phyloP scores from a whole-genome alignment of 345 rosid genomes.

The Brassica rapa region DNA sequence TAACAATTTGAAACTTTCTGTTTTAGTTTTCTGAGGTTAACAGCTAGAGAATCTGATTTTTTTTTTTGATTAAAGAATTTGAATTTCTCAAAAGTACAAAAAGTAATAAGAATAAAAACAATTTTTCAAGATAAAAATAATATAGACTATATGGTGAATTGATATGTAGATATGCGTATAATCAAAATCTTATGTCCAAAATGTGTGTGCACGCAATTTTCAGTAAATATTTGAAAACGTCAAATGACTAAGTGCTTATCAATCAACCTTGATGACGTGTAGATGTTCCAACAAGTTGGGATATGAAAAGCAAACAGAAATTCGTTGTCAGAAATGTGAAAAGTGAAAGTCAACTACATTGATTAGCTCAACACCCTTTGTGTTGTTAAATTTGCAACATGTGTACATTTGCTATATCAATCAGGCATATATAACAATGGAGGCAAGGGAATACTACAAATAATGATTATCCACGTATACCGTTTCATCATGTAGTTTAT shows the following conservation, averaged over 20 bases:
- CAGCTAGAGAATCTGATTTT: background rate
- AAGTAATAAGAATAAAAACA: background rate
- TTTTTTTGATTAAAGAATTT: too few species aligned
- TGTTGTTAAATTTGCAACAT: background rate
- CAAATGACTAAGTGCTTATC: slow-evolving; percentile 8
- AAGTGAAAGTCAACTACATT: slow-evolving; percentile 30
- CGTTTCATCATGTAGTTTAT: background rate
- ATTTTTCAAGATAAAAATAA: background rate
- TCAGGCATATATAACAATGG: background rate
- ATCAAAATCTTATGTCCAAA: background rate
- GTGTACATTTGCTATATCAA: background rate
- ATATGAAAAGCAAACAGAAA: slow-evolving; percentile 21
- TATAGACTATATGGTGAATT: background rate
- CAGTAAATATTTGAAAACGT: background rate
- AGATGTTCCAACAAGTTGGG: slow-evolving; percentile 35
- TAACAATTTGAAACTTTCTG: background rate
- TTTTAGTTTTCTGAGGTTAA: background rate
- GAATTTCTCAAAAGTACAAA: background rate
- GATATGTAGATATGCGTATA: slow-evolving; percentile 32
- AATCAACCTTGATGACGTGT: slow-evolving; percentile 22
- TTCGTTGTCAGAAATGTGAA: slow-evolving; percentile 3
- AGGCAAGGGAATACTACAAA: background rate
- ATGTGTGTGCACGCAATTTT: slow-evolving; percentile 25
- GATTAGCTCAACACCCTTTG: slow-evolving; percentile 18
- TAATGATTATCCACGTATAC: background rate